Percentiles rank a stretch among this genome's conserved stretches.
phyloP scores from a whole-genome alignment of 257 asterid genomes.

The Nicotiana attenuata region DNA sequence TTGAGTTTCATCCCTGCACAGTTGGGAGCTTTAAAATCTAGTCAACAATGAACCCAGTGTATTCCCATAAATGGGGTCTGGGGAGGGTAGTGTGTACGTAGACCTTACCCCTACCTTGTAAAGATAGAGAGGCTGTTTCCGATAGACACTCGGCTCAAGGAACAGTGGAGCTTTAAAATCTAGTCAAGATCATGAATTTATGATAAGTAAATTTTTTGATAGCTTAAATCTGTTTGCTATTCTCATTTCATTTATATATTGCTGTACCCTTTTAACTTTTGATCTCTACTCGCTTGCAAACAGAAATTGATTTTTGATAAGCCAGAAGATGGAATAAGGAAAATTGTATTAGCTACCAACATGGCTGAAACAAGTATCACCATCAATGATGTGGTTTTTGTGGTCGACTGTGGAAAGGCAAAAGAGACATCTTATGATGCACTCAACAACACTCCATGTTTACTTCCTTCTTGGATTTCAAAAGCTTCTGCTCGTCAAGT shows the following conservation, averaged over 20 bases:
- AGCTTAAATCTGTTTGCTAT: background rate
- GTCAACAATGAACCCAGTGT: no score
- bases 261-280: background rate
- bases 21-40: background rate
- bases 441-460: conserved; percentile 88
- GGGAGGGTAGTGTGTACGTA: no score
- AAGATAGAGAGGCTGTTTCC: no score
- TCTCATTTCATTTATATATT: background rate
- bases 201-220: background rate
- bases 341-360: conserved; percentile 92
- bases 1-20: background rate
- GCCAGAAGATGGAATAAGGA: conserved; percentile 82
- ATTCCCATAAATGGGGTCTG: no score
- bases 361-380: conserved; percentile 98
- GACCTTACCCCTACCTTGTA: no score
- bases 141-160: no score
- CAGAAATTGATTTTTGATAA: conserved; percentile 84
- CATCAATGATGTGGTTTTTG: conserved; percentile 92
- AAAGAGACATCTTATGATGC: conserved; percentile 98
- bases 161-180: background rate
- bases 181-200: background rate
- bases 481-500: conserved; percentile 97
- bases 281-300: conserved; percentile 8
- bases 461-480: conserved; percentile 95
- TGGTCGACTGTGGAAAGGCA: conserved; percentile 94